Percentiles rank a stretch among this genome's conserved stretches.
Conservation (phyloP, 2,329 filamentous ascomycete species). For the Furcasterigmium sp. region DNA sequence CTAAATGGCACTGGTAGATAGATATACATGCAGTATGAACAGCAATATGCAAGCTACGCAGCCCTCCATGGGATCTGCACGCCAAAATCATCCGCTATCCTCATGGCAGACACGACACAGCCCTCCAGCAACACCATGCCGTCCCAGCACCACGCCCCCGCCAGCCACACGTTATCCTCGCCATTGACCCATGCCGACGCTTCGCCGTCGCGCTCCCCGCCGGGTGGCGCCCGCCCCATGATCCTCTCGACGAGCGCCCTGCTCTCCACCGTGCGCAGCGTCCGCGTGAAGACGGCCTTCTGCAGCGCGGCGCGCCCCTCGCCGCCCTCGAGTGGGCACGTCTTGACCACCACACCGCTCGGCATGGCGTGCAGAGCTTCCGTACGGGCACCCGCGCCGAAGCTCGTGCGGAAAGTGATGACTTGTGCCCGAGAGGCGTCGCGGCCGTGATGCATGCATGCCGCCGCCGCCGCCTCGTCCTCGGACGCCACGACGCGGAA, state of each 20-base stretch:
- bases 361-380: constrained; percentile 48
- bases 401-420: constrained; percentile 29
- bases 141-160: constrained; percentile 60
- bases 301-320: constrained; percentile 34
- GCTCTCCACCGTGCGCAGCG: constrained; percentile 43
- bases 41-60: not conserved
- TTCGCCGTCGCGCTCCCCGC: not conserved
- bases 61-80: constrained; percentile 34
- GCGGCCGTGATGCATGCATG: constrained; percentile 21
- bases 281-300: constrained; percentile 44
- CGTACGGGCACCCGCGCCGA: constrained; percentile 26
- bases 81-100: constrained; percentile 45
- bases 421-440: constrained; percentile 18
- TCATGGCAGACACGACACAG: constrained; percentile 53
- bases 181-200: constrained; percentile 42
- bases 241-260: constrained; percentile 40
- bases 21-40: too few species aligned
- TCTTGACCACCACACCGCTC: constrained; percentile 47
- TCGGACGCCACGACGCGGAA: too few species aligned
- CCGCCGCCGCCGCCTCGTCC: too few species aligned
- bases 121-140: constrained; percentile 59
- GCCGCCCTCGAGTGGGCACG: constrained; percentile 36
- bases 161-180: constrained; percentile 46
- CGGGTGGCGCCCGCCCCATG: constrained; percentile 20
- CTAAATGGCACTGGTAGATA: too few species aligned